phyloP scores from a whole-genome alignment of 768 basidiomycete species.

The Naganishia vishniacii region DNA sequence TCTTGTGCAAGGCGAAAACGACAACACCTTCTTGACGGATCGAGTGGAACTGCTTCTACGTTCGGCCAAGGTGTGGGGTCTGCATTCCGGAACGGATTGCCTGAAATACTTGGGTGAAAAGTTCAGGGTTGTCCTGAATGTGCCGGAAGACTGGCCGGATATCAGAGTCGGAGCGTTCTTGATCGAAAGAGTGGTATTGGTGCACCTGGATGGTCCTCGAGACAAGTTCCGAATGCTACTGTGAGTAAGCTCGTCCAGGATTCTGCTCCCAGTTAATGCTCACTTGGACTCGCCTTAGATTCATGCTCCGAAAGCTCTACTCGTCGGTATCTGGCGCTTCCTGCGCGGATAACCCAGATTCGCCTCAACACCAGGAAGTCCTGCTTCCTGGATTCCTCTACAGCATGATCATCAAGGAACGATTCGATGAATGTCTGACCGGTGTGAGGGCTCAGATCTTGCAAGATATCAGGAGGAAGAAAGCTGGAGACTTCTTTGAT shows the following conservation, averaged over 20 bases:
- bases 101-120: constrained; percentile 93
- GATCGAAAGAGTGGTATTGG: constrained; percentile 76
- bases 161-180: constrained; percentile 73
- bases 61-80: constrained; percentile 86
- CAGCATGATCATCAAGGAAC: constrained; percentile 96
- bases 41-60: constrained; percentile 88
- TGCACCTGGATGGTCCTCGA: constrained; percentile 75
- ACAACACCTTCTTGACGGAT: constrained; percentile 94
- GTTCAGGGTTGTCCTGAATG: constrained; percentile 81
- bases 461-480: constrained; percentile 69
- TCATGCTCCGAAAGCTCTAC: constrained; percentile 95
- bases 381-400: constrained; percentile 87
- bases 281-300: constrained; percentile 54
- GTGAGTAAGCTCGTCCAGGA: constrained; percentile 55
- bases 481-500: constrained; percentile 75
- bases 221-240: constrained; percentile 94
- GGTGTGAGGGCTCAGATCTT: constrained; percentile 58
- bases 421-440: constrained; percentile 80
- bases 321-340: constrained; percentile 82
- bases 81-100: constrained; percentile 83
- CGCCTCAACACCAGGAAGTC: constrained; percentile 96
- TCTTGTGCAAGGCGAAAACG: constrained; percentile 91
- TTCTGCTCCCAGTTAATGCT: constrained; percentile 7
- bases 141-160: constrained; percentile 92
- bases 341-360: constrained; percentile 94